phyloP scores from a whole-genome alignment of 495 filamentous ascomycete species.

The Xylaria scruposa region DNA sequence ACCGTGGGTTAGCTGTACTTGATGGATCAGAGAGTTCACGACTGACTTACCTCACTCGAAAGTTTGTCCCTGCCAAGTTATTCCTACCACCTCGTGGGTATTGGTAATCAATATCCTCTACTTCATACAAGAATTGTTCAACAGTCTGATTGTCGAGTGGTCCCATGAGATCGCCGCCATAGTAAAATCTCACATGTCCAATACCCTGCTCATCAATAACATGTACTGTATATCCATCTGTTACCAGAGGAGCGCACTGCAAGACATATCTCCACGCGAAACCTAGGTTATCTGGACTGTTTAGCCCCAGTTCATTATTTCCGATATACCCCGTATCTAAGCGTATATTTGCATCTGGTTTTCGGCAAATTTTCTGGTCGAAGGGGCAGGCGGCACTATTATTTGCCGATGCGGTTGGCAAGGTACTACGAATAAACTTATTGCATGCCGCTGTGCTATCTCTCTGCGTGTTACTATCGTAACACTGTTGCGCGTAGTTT shows the following conservation, averaged over 20 bases:
- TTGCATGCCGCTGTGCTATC: not conserved
- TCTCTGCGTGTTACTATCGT: not conserved
- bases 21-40: no score
- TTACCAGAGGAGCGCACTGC: not conserved
- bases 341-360: not conserved
- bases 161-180: not conserved
- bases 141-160: not conserved
- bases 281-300: not conserved
- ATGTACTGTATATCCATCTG: not conserved
- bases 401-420: not conserved
- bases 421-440: not conserved
- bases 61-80: not conserved
- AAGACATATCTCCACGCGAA: not conserved
- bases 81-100: not conserved
- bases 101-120: not conserved
- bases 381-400: not conserved
- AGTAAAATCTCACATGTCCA: not conserved
- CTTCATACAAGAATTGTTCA: not conserved
- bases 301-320: not conserved
- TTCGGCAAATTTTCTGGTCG: not conserved
- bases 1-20: no score
- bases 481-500: not conserved
- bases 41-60: not conserved
- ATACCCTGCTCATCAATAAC: not conserved
- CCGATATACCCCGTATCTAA: not conserved